Evolutionary conservation across 257 asterid species (phyloP).

Genomic region (Rehmannia glutinosa): DNA sequence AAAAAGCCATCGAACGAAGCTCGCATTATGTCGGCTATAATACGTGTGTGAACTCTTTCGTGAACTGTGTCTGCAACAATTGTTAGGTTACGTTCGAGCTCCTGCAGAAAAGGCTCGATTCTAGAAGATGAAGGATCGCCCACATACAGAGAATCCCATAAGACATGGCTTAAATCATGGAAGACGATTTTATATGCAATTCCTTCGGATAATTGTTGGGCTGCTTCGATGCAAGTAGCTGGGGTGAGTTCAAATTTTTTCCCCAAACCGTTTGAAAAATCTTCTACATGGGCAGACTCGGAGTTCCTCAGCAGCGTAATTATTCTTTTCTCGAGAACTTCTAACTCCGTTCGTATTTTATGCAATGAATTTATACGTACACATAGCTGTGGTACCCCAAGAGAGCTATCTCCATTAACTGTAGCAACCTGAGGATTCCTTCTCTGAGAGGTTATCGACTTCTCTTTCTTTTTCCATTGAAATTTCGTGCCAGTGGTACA

Average conservation of each 20-base stretch:
- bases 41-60: constrained; percentile 74
- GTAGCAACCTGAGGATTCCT: constrained; percentile 82
- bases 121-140: constrained; percentile 83
- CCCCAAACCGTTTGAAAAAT: constrained; percentile 60
- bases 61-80: constrained; percentile 66
- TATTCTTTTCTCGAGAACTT: constrained; percentile 79
- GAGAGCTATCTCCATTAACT: constrained; percentile 54
- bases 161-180: constrained; percentile 60
- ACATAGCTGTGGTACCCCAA: constrained; percentile 71
- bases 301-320: constrained; percentile 83
- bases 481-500: constrained; percentile 62
- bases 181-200: constrained; percentile 72
- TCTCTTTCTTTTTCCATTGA: constrained; percentile 84
- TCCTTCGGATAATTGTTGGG: constrained; percentile 79
- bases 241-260: constrained; percentile 89
- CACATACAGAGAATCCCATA: constrained; percentile 71
- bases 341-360: constrained; percentile 66
- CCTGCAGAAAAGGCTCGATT: constrained; percentile 80
- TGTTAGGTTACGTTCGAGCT: constrained; percentile 64
- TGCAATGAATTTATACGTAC: constrained; percentile 88
- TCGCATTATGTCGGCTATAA: constrained; percentile 80
- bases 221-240: constrained; percentile 75
- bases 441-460: constrained; percentile 41
- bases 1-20: constrained; percentile 88
- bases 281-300: constrained; percentile 83